Evolutionary conservation across 1,284 basidiomycete genomes (phyloP).

Genomic region (Abortiporus biennis): DNA sequence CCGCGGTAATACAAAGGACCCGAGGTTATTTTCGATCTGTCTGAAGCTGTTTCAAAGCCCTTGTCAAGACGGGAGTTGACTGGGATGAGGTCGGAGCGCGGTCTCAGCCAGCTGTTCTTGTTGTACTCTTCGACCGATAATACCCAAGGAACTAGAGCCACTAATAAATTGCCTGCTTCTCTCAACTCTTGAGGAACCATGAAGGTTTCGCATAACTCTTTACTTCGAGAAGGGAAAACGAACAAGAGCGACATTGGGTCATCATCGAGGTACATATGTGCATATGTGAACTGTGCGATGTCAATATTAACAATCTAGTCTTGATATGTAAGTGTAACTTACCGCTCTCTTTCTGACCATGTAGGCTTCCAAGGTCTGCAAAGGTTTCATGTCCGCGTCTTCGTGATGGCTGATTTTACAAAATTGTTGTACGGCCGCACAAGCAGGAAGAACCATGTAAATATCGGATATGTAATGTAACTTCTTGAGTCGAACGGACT

Average conservation of each 20-base stretch:
- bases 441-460: slow-evolving; percentile 38
- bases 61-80: slow-evolving; percentile 8
- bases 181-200: slow-evolving; percentile 22
- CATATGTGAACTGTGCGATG: slow-evolving; percentile 39
- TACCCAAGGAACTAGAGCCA: slow-evolving; percentile 41
- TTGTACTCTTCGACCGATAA: slow-evolving; percentile 24
- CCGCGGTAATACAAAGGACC: slow-evolving; percentile 32
- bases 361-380: slow-evolving; percentile 38
- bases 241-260: slow-evolving; percentile 35
- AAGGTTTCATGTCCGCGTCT: slow-evolving; percentile 30
- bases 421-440: slow-evolving; percentile 43
- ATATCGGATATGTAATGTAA: slow-evolving; percentile 43
- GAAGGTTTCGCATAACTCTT: slow-evolving; percentile 21
- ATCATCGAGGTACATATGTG: slow-evolving; percentile 40
- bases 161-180: slow-evolving; percentile 28
- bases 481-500: slow-evolving; percentile 38
- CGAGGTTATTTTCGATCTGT: background rate
- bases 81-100: slow-evolving; percentile 3
- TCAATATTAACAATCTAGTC: slow-evolving; percentile 6
- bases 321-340: slow-evolving; percentile 11
- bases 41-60: background rate
- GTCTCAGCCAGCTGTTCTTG: slow-evolving; percentile 12
- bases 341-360: slow-evolving; percentile 30
- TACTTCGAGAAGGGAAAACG: slow-evolving; percentile 27
- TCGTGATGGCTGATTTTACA: slow-evolving; percentile 37